Evolutionary conservation across 202 grass and related monocot species (phyloP).

Genomic region (Elaeis oleifera): DNA sequence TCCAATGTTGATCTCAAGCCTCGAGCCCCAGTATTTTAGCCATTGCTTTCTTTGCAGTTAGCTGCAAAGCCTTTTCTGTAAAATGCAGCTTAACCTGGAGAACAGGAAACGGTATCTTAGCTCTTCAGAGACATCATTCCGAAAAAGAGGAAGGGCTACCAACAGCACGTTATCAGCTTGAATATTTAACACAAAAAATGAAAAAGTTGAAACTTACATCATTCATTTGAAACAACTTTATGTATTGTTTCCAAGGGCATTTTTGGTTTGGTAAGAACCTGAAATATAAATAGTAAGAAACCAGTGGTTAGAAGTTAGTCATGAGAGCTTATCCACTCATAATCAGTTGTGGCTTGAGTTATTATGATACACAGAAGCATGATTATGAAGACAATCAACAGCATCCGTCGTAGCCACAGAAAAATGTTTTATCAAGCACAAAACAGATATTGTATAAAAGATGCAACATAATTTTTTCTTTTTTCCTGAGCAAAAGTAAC

Average conservation of each 20-base stretch:
- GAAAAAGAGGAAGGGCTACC: too few relatives aligned
- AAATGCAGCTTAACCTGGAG: conserved; percentile 42
- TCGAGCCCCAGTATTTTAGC: background rate
- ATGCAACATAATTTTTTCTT: too few relatives aligned
- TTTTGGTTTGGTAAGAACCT: conserved; percentile 42
- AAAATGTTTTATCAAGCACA: too few relatives aligned
- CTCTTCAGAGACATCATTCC: too few relatives aligned
- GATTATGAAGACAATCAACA: too few relatives aligned
- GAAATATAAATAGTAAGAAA: conserved; percentile 10
- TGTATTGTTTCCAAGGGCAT: conserved; percentile 48
- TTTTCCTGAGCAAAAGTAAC: background rate
- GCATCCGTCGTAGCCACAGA: too few relatives aligned
- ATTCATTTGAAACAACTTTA: conserved; percentile 52
- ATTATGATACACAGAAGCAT: too few relatives aligned
- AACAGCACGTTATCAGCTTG: background rate
- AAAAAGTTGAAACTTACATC: conserved; percentile 28
- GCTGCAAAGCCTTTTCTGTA: conserved; percentile 30
- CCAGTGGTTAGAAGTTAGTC: background rate
- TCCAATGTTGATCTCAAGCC: conserved; percentile 34
- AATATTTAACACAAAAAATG: background rate
- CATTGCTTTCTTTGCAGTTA: conserved; percentile 48
- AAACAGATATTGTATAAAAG: too few relatives aligned
- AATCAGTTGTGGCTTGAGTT: background rate
- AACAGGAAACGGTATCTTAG: background rate
- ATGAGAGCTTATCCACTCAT: conserved; percentile 10